These are phyloP conservation scores for Boletus rubescentipes DNA, from an alignment of 768 basidiomycete species.

Conservation along the genomic window DNA sequence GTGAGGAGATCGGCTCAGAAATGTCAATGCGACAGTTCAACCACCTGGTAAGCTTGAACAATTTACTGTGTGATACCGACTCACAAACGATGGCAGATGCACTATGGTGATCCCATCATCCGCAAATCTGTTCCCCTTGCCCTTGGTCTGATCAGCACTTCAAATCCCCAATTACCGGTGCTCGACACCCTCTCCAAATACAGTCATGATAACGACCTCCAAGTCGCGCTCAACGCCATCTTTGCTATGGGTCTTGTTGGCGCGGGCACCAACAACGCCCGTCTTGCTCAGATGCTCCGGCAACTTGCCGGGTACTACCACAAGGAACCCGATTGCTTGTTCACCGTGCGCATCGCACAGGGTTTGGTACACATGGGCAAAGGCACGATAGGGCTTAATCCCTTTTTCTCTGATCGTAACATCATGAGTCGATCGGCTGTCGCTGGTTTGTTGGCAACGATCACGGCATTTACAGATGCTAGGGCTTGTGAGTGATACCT, in stretches of 20 bases:
- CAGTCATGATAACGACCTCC: constrained; percentile 97
- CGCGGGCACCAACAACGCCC: constrained; percentile 98
- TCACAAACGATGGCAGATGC: constrained; percentile 69
- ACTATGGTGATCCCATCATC: constrained; percentile 92
- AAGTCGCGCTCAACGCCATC: constrained; percentile 94
- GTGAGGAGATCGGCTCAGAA: constrained; percentile 95
- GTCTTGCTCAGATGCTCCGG: constrained; percentile 95
- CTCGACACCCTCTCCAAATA: constrained; percentile 98
- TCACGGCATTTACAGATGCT: constrained; percentile 92
- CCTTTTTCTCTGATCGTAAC: constrained; percentile 91
- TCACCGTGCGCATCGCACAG: constrained; percentile 94
- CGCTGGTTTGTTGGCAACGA: constrained; percentile 82
- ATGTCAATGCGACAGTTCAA: constrained; percentile 99
- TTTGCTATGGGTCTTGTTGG: constrained; percentile 99
- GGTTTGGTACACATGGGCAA: constrained; percentile 99
- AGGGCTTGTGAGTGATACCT: constrained; percentile 73
- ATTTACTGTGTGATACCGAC: neutral
- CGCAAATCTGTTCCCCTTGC: constrained; percentile 93
- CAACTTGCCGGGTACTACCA: constrained; percentile 97
- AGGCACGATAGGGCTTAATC: constrained; percentile 94
- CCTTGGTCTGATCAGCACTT: constrained; percentile 90
- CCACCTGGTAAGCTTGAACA: constrained; percentile 67
- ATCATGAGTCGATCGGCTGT: constrained; percentile 89
- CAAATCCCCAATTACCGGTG: constrained; percentile 92
- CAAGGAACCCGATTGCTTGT: constrained; percentile 95